A percentile compares a stretch with the other conserved stretches of the same genome.
Conservation (phyloP, 2,329 filamentous ascomycete species). For the Microcyclospora tardicrescens region DNA sequence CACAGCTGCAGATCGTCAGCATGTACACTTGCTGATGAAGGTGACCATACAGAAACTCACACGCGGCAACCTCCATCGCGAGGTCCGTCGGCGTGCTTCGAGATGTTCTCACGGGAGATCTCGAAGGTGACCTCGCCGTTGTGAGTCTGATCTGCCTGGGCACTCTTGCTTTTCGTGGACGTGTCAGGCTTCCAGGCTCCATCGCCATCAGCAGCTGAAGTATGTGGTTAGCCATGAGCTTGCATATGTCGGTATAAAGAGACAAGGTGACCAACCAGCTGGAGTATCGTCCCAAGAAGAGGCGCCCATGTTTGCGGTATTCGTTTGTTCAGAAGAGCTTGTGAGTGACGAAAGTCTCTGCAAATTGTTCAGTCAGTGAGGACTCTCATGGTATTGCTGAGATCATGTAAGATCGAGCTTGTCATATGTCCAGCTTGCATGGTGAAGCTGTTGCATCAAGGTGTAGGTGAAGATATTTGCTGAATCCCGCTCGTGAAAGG, state of each 20-base stretch:
- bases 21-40: neutral
- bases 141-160: constrained; percentile 4
- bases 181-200: constrained; percentile 12
- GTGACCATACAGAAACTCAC: constrained; percentile 19
- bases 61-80: constrained; percentile 27
- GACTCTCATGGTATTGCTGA: no score
- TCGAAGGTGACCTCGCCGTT: constrained; percentile 3
- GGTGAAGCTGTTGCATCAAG: no score
- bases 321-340: neutral
- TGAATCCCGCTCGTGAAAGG: no score
- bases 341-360: no score
- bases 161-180: constrained; percentile 2
- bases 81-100: constrained; percentile 17
- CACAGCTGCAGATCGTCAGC: constrained; percentile 26
- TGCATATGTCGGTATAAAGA: no score
- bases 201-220: constrained; percentile 4
- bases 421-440: no score
- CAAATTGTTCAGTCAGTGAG: no score
- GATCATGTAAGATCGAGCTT: no score
- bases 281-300: constrained; percentile 15
- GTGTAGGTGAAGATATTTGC: no score
- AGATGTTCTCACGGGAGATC: constrained; percentile 15
- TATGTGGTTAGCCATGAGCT: neutral
- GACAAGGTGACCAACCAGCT: constrained; percentile 6
- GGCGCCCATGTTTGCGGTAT: constrained; percentile 6